These are phyloP conservation scores for Crithidia thermophila DNA, from an alignment of 208 protist species.

Conservation along the genomic window DNA sequence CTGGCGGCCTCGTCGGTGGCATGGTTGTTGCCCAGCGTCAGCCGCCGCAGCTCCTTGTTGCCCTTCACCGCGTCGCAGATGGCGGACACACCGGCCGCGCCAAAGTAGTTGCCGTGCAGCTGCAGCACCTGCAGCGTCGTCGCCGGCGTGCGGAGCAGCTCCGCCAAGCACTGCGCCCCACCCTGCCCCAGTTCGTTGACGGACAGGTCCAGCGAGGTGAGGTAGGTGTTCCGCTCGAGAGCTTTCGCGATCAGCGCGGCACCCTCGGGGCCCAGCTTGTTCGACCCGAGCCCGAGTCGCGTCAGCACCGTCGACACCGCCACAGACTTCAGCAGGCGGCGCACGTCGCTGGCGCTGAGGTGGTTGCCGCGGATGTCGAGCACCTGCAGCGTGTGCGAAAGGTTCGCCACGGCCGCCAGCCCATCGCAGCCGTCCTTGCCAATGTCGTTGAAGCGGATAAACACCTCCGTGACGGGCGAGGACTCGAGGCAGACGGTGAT, in stretches of 20 bases:
- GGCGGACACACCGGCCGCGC: conserved; percentile 39
- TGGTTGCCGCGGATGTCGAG: conserved; percentile 89
- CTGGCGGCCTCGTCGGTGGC: conserved; percentile 63
- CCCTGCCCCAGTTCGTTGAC: conserved; percentile 83
- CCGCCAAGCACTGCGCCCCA: conserved; percentile 64
- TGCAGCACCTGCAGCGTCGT: conserved; percentile 53
- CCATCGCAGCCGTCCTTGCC: conserved; percentile 89
- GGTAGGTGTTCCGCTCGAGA: conserved; percentile 85
- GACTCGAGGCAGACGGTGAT: conserved; percentile 70
- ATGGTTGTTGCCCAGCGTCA: conserved; percentile 87
- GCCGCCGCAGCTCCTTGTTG: conserved; percentile 62
- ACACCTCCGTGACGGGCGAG: conserved; percentile 64
- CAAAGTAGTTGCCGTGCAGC: conserved; percentile 84
- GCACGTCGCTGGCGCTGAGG: conserved; percentile 55
- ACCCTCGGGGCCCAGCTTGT: conserved; percentile 86
- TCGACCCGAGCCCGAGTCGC: conserved; percentile 61
- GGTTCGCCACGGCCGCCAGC: conserved; percentile 74
- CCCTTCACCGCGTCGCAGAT: conserved; percentile 58
- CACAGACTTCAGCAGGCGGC: conserved; percentile 78
- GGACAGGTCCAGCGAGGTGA: conserved; percentile 85
- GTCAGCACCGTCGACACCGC: conserved; percentile 68
- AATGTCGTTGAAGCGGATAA: conserved; percentile 90
- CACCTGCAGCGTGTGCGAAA: conserved; percentile 62
- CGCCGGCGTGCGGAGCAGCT: conserved; percentile 56
- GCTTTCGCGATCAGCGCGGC: conserved; percentile 58